Conservation (phyloP, 345 rosid genomes). For the Hibiscus tridactylites region DNA sequence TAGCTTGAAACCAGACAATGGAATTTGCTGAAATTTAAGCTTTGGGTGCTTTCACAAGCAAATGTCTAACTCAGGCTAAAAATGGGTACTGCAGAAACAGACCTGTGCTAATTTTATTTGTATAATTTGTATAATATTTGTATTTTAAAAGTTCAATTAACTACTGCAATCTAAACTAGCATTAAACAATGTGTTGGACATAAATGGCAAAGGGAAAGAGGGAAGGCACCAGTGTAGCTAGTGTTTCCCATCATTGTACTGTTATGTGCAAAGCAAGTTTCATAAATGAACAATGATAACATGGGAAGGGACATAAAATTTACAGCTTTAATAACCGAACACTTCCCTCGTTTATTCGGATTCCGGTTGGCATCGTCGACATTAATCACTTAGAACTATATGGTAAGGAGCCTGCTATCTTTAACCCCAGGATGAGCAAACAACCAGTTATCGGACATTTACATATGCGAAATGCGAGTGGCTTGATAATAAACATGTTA, state of each 20-base stretch:
- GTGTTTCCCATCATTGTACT: neutral
- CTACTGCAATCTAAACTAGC: neutral
- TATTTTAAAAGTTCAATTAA: neutral
- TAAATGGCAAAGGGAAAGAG: neutral
- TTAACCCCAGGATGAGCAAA: neutral
- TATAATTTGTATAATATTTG: neutral
- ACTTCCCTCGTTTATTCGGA: neutral
- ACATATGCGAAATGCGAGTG: slow-evolving; percentile 75
- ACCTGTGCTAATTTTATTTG: neutral
- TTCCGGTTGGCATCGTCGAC: neutral
- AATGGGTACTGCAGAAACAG: neutral
- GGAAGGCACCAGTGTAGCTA: neutral
- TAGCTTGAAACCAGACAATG: neutral
- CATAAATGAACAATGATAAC: neutral
- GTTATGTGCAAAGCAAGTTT: neutral
- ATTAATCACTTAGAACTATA: neutral
- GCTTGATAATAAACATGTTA: slow-evolving; percentile 95
- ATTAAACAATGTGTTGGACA: neutral
- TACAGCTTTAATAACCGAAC: neutral
- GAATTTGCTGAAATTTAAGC: neutral
- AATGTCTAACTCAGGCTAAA: too few species aligned
- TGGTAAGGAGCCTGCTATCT: neutral
- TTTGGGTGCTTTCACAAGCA: slow-evolving; percentile 1
- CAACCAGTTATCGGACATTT: neutral
- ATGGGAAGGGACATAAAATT: neutral